These are phyloP conservation scores for Alternaria novae-zelandiae DNA, from an alignment of 2,329 filamentous ascomycete species.

Conservation along the genomic window DNA sequence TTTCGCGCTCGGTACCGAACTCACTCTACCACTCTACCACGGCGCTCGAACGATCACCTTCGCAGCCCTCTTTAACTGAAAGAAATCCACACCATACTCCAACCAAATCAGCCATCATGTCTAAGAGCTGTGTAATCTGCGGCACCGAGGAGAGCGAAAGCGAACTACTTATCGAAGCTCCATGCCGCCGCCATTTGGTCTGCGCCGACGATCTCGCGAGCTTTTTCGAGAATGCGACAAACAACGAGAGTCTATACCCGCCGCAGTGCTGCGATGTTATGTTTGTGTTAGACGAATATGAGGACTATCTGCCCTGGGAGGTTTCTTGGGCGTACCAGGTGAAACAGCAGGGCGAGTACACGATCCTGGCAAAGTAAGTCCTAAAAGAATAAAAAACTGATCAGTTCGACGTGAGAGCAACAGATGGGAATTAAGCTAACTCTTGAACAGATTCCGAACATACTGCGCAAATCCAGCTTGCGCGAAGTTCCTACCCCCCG, in stretches of 20 bases:
- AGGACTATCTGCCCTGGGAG: slow-evolving; percentile 27
- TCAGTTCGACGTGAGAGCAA: not conserved
- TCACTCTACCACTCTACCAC: not conserved
- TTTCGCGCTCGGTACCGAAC: not conserved
- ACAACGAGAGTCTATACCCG: slow-evolving; percentile 37
- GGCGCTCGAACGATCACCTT: not conserved
- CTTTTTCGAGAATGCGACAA: slow-evolving; percentile 33
- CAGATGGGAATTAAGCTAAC: not conserved
- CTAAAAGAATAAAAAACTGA: not conserved
- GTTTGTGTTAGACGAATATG: slow-evolving; percentile 30
- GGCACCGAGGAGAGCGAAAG: slow-evolving; percentile 25
- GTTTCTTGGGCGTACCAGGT: slow-evolving; percentile 25
- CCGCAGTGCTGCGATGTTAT: slow-evolving; percentile 37
- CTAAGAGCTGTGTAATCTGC: slow-evolving; percentile 32
- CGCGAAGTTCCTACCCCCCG: slow-evolving; percentile 30
- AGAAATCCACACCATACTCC: not conserved
- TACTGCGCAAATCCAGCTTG: slow-evolving; percentile 35
- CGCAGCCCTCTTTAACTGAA: not conserved
- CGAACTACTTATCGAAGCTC: slow-evolving; percentile 22
- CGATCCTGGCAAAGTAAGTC: slow-evolving; percentile 34
- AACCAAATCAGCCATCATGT: not conserved
- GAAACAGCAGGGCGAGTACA: slow-evolving; percentile 40
- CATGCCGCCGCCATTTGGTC: slow-evolving; percentile 32
- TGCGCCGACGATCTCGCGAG: slow-evolving; percentile 30
- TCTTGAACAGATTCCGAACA: slow-evolving; percentile 28